phyloP scores from a whole-genome alignment of 2,329 filamentous ascomycete genomes.

The Nakataea oryzae region DNA sequence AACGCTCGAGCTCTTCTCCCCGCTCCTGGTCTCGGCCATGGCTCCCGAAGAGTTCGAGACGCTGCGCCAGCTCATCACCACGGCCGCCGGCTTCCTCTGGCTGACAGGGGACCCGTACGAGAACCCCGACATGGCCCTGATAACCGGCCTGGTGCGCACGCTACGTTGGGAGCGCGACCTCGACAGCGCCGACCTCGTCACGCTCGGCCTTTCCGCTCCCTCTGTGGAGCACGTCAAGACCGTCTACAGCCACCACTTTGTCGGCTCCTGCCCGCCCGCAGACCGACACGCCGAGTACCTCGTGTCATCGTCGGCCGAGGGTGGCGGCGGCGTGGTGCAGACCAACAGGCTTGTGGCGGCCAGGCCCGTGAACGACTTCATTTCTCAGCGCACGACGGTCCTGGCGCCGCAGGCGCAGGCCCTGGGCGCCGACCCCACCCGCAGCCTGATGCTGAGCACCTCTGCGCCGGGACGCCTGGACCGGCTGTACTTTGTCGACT shows the following conservation, averaged over 20 bases:
- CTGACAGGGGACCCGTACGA: conserved; percentile 17
- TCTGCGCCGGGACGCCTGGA: conserved; percentile 7
- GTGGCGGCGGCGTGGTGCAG: conserved; percentile 4
- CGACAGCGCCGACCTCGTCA: conserved; percentile 16
- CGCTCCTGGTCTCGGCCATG: conserved; percentile 10
- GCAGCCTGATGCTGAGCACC: conserved; percentile 9
- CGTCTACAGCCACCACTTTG: conserved; percentile 8
- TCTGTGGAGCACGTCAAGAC: conserved; percentile 6
- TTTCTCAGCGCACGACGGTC: conserved; percentile 6
- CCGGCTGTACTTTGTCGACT: conserved; percentile 9
- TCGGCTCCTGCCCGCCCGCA: conserved; percentile 1
- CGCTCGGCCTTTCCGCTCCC: conserved; percentile 10
- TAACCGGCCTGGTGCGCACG: conserved; percentile 20
- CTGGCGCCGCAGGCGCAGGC: conserved; percentile 6
- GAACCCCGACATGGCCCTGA: conserved; percentile 17
- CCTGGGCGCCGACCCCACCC: conserved; percentile 6
- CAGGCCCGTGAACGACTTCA: conserved; percentile 7
- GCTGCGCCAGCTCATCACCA: conserved; percentile 16
- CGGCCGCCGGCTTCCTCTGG: conserved; percentile 19
- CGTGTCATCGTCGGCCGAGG: conserved; percentile 1
- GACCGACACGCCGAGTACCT: conserved; percentile 9
- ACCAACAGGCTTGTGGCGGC: conserved; percentile 6
- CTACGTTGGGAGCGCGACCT: conserved; percentile 22
- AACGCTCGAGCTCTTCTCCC: conserved; percentile 10
- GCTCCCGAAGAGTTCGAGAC: conserved; percentile 14